Evolutionary conservation across 495 filamentous ascomycete species (phyloP).

Genomic region (Amniculicola lignicola): DNA sequence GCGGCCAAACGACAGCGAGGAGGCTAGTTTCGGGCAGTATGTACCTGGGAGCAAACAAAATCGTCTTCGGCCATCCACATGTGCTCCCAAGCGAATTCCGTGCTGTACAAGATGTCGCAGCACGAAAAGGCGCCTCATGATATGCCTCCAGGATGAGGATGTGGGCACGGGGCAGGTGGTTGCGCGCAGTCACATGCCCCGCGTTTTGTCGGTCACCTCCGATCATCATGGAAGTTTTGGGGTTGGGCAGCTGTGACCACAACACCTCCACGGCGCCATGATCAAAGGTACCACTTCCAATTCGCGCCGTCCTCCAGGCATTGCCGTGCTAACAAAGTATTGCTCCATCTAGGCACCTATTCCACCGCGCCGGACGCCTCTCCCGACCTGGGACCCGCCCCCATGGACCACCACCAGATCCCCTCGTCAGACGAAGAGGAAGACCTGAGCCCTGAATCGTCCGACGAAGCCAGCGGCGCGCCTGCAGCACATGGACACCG

Average conservation of each 20-base stretch:
- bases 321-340: neutral
- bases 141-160: no score
- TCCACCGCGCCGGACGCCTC: slow-evolving; percentile 27
- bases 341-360: slow-evolving; percentile 1
- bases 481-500: neutral
- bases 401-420: slow-evolving; percentile 20
- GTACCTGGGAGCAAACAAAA: no score
- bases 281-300: slow-evolving; percentile 12
- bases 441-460: slow-evolving; percentile 18
- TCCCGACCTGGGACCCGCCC: slow-evolving; percentile 13
- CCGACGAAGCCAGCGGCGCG: slow-evolving; percentile 1
- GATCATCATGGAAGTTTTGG: neutral
- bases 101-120: no score
- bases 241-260: neutral
- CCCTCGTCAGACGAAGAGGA: slow-evolving; percentile 29
- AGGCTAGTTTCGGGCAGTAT: no score
- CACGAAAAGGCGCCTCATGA: no score
- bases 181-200: slow-evolving; percentile 1
- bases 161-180: no score
- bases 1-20: neutral
- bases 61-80: no score
- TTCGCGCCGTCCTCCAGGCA: neutral
- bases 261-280: slow-evolving; percentile 6
- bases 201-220: neutral
- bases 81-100: no score